These are phyloP conservation scores for Articulospora tetracladia DNA, from an alignment of 495 filamentous ascomycete species.

Conservation along the genomic window DNA sequence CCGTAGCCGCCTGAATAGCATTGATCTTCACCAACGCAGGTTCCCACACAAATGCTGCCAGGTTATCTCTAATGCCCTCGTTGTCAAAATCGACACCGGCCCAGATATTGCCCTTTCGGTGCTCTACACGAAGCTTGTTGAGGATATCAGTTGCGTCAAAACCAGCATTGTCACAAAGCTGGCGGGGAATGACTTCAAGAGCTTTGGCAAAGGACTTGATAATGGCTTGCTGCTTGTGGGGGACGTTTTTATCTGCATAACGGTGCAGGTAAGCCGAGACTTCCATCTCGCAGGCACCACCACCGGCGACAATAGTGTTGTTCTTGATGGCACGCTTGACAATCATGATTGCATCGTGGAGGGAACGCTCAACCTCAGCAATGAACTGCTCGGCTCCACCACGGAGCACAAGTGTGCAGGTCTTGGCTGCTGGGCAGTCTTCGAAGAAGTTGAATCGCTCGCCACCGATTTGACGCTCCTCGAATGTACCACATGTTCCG, in stretches of 20 bases:
- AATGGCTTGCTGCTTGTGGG: slow-evolving; percentile 92
- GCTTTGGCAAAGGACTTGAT: slow-evolving; percentile 98
- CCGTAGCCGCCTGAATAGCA: slow-evolving; percentile 61
- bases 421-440: slow-evolving; percentile 91
- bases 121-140: slow-evolving; percentile 90
- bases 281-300: slow-evolving; percentile 96
- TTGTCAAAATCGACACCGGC: slow-evolving; percentile 92
- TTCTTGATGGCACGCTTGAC: slow-evolving; percentile 96
- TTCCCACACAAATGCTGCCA: slow-evolving; percentile 95
- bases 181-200: slow-evolving; percentile 91
- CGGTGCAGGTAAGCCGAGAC: slow-evolving; percentile 86
- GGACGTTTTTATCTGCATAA: slow-evolving; percentile 86
- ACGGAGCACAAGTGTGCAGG: slow-evolving; percentile 91
- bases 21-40: slow-evolving; percentile 95
- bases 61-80: slow-evolving; percentile 89
- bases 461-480: slow-evolving; percentile 94
- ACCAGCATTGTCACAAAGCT: slow-evolving; percentile 96
- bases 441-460: slow-evolving; percentile 99
- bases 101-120: slow-evolving; percentile 86
- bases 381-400: slow-evolving; percentile 99
- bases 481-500: slow-evolving; percentile 85
- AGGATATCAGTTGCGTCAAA: slow-evolving; percentile 98
- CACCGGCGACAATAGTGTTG: slow-evolving; percentile 89
- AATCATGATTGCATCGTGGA: slow-evolving; percentile 99
- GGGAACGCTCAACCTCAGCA: slow-evolving; percentile 92